A percentile compares a stretch with the other conserved stretches of the same genome.
Conservation (phyloP, 345 rosid genomes). For the Citrus unshiu region DNA sequence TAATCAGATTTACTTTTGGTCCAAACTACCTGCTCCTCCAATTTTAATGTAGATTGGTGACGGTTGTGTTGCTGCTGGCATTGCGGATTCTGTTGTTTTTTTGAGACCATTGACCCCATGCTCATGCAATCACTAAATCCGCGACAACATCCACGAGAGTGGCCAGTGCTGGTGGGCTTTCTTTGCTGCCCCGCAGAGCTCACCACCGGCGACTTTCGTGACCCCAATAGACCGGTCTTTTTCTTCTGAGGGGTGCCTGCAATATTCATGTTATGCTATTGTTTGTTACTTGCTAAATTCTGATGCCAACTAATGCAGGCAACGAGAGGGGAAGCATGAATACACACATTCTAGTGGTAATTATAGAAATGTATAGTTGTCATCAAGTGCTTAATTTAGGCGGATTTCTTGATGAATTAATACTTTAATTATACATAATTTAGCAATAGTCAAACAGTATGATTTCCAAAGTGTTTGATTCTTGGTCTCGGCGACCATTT, state of each 20-base stretch:
- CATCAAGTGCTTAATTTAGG: neutral
- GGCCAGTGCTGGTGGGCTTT: neutral
- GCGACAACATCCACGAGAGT: conserved; percentile 13
- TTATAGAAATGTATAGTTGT: neutral
- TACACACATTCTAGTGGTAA: neutral
- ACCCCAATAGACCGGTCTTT: neutral
- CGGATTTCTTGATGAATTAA: conserved; percentile 17
- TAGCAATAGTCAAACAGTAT: neutral
- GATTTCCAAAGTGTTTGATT: neutral
- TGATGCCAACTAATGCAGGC: neutral
- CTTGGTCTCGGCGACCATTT: no score
- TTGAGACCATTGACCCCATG: conserved; percentile 19
- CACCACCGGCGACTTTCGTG: conserved; percentile 11
- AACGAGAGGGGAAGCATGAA: neutral
- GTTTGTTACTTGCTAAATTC: no score
- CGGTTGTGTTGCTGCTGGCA: conserved; percentile 8
- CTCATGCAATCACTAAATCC: conserved; percentile 22
- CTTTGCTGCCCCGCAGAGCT: neutral
- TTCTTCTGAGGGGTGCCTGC: conserved; percentile 17
- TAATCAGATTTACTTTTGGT: conserved; percentile 1
- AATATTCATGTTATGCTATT: conserved; percentile 11
- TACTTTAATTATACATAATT: neutral
- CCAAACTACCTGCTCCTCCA: conserved; percentile 34
- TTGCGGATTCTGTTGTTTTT: conserved; percentile 8
- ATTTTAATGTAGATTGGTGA: conserved; percentile 13